Conservation (phyloP, 495 filamentous ascomycete genomes). For the Penicillium robsamsonii region DNA sequence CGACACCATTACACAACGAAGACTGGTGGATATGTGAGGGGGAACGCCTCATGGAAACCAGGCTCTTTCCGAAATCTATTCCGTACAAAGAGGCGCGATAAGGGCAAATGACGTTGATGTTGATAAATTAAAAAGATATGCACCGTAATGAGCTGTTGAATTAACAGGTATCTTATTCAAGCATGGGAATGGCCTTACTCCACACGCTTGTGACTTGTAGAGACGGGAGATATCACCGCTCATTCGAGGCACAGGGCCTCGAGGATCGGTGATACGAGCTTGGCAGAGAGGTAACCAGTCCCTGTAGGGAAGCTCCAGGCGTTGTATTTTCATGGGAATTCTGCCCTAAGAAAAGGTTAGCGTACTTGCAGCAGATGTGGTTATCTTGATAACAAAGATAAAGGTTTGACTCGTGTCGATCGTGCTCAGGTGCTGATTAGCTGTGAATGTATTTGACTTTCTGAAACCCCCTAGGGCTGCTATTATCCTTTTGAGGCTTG, state of each 20-base stretch:
- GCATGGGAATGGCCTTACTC: constrained; percentile 8
- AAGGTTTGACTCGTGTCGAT: neutral
- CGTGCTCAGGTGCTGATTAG: neutral
- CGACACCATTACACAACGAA: neutral
- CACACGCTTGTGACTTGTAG: constrained; percentile 25
- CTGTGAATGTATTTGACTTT: neutral
- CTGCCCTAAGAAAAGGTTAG: neutral
- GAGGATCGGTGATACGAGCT: constrained; percentile 22
- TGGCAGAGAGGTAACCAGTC: constrained; percentile 26
- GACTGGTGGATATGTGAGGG: neutral
- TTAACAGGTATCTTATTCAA: neutral
- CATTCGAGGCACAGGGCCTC: constrained; percentile 10
- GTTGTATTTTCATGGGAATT: constrained; percentile 16
- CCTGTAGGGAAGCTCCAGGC: constrained; percentile 36
- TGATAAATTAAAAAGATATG: neutral
- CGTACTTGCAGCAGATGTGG: neutral
- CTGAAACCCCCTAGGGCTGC: neutral
- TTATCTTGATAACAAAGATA: constrained; percentile 7
- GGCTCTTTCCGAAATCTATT: neutral
- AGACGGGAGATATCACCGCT: constrained; percentile 2
- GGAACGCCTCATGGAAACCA: neutral
- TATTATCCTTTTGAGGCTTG: constrained; percentile 1
- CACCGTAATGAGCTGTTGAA: neutral
- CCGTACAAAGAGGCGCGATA: neutral
- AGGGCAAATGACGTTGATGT: neutral